Conservation (phyloP, 2,329 filamentous ascomycete genomes). For the Ascochyta lentis region DNA sequence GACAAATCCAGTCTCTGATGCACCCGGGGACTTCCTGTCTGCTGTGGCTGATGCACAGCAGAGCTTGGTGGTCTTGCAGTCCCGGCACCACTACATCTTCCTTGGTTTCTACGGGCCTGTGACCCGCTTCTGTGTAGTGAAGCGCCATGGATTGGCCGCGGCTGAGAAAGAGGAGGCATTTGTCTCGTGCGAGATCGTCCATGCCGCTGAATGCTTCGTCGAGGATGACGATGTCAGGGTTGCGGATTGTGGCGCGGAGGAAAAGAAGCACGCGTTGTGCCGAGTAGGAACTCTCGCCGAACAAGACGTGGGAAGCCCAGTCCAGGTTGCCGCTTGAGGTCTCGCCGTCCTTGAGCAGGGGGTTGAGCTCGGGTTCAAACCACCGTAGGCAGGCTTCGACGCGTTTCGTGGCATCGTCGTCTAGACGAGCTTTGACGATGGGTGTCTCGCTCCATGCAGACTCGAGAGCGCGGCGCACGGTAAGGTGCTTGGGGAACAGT, state of each 20-base stretch:
- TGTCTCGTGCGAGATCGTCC: constrained; percentile 72
- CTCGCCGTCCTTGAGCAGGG: constrained; percentile 38
- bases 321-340: constrained; percentile 36
- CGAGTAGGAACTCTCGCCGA: constrained; percentile 78
- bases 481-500: constrained; percentile 82
- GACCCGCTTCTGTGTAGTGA: constrained; percentile 43
- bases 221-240: constrained; percentile 57
- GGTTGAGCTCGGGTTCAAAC: constrained; percentile 82
- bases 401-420: constrained; percentile 60
- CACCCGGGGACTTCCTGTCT: constrained; percentile 87
- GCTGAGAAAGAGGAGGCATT: constrained; percentile 80
- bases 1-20: constrained; percentile 82
- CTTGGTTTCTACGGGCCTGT: constrained; percentile 53
- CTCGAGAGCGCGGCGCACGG: constrained; percentile 76
- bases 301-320: constrained; percentile 73
- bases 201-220: constrained; percentile 61
- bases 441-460: constrained; percentile 93
- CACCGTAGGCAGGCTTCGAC: constrained; percentile 75
- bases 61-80: constrained; percentile 73
- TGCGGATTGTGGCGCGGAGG: constrained; percentile 60
- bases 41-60: constrained; percentile 92
- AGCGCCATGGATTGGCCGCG: constrained; percentile 50
- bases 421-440: constrained; percentile 70
- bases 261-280: constrained; percentile 87
- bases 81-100: constrained; percentile 64